Base-by-base conservation (phyloP, 441 rosid species). In the Adansonia gregorii region DNA sequence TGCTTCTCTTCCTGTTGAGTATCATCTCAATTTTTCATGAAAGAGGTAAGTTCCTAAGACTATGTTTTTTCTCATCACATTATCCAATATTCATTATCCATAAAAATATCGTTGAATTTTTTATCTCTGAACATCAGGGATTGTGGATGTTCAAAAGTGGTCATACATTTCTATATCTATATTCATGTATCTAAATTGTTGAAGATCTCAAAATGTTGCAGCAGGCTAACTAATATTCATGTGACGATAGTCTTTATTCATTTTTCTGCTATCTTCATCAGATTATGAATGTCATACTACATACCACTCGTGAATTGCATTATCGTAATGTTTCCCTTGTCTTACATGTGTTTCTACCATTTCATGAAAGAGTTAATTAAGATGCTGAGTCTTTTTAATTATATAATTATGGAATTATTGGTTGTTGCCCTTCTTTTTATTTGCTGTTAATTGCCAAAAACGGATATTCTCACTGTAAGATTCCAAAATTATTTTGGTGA, bases 41-140 rank as follows among this genome's bases (percentile, higher is more conserved):
- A 74, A 72, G 72, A 74, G 73, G 88, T 83, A 80, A 83, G 86
- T 76, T 76, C 69, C 55, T 60, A 4, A 27, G 49, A 45, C 39
- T 3, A 12, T 41, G 24, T 22, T 58, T 49, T 27, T 15, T 63
- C 55, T 59, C 31, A 14, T 73, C 1, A 19, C 39, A 41, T 35
- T 41, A 7, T 72, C 27, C 5, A 35, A 45, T 39, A n/a, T 55
- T 17, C 19, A 19, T 58, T 41, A 20, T 8, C 20, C 54, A 19
- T 55, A 19, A 58, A 31, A 19, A n/a, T n/a, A 24, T 75, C 9
- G 0, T 17, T 46, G 22, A 48, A 48, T 49, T 49, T 45, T 65
- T 10, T 52, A 27, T 54, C 8, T 67, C 49, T 24, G 66, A 61
- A 43, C 7, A 0, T 60, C 31, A 24, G 46, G 22, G 45, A 9